These are phyloP conservation scores for Thielaviopsis populi DNA, from an alignment of 2,329 filamentous ascomycete genomes.

Conservation along the genomic window DNA sequence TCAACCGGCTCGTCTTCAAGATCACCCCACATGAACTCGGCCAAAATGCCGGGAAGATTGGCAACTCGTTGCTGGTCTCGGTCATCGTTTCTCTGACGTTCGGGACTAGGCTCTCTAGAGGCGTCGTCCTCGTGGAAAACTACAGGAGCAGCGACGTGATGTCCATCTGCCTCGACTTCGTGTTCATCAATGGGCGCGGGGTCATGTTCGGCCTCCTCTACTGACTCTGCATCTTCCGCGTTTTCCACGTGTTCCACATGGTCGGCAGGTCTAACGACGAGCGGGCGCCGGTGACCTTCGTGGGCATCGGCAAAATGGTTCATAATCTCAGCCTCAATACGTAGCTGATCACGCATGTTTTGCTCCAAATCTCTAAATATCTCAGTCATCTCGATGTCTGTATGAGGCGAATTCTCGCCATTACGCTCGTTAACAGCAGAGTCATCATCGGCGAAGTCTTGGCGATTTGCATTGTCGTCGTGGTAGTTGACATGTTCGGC, in stretches of 20 bases:
- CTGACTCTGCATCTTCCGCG: constrained; percentile 2
- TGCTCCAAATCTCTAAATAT: background rate
- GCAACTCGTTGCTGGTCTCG: constrained; percentile 1
- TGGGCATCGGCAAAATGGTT: background rate
- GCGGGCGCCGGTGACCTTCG: background rate
- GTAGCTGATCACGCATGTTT: background rate
- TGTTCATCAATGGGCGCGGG: constrained; percentile 4
- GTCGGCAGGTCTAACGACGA: constrained; percentile 1
- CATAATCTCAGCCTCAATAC: background rate
- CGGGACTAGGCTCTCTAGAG: background rate
- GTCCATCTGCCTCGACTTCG: constrained; percentile 11
- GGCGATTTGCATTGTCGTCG: background rate
- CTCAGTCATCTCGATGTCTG: background rate
- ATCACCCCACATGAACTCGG: constrained; percentile 48
- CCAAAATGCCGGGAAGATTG: constrained; percentile 24
- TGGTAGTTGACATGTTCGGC: background rate
- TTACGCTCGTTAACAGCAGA: background rate
- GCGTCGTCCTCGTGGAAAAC: background rate
- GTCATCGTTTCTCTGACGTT: background rate
- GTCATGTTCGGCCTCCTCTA: constrained; percentile 17
- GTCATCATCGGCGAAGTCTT: constrained; percentile 1
- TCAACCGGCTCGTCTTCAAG: constrained; percentile 27
- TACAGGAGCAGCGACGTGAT: background rate
- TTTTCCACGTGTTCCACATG: constrained; percentile 17
- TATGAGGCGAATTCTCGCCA: background rate